Evolutionary conservation across 805 yeast species (phyloP), one percentile per base, ranked within the genome.

Genomic region (Sugiyamaella smithiae): DNA sequence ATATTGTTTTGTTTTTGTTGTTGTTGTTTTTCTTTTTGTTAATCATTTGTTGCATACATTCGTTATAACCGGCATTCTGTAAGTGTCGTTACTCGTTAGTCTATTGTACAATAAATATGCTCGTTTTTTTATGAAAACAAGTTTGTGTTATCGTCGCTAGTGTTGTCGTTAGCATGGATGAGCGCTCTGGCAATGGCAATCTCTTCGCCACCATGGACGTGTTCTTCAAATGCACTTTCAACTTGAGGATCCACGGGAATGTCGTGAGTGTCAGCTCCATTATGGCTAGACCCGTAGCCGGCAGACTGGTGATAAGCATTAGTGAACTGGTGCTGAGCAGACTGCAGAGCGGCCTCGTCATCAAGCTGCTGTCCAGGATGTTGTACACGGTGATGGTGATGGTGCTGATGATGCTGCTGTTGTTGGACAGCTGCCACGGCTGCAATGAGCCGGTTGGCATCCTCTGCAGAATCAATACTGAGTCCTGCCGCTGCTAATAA

Each of bases 171-270:
- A 0, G 84, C 82, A 52, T 80, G 84, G 43, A 81, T 80, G 56
- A 81, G 66, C 0, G 85, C 87, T 37, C 84, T 67, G 1, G 87
- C 86, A 56, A 81, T 82, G 41, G 80, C 84, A 32, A 81, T 77
- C 55, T 80, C 85, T 43, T 75, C 80, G 4, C 80, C 57, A 7
- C 57, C 54, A 24, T 66, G 64, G 3, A 57, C 71, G 40, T 67
- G 66, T 12, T 66, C 65, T 41, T 69, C 76, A 54, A 73, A 78
- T 0, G 73, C 79, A 36, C 73, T 65, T 19, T 55, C 68, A 4
- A 79, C 83, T 48, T 76, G 81, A 1, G 84, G 83, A 59, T 81
- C 85, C 5, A 78, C 83, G 0, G 81, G 80, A 4, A 43, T 43
- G 9, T 43, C 40, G 16, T 43, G 43, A 22, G 25, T 12, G 20